phyloP scores from a whole-genome alignment of 306 rosid species.

The Alnus rubra region DNA sequence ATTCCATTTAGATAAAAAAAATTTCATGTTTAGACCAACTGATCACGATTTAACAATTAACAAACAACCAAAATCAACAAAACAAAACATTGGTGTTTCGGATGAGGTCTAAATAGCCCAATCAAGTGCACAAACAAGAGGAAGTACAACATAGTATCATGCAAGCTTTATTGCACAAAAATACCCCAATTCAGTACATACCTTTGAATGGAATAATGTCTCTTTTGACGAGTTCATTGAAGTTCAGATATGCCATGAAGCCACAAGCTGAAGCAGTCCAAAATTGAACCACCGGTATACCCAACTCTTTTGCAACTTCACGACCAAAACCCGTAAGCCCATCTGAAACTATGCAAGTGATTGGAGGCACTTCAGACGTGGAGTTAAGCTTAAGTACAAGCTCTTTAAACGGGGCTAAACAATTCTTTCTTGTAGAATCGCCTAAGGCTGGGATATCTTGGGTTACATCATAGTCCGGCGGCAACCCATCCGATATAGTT shows the following conservation, averaged over 20 bases:
- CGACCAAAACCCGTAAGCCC: conserved; percentile 33
- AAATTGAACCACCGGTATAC: conserved; percentile 35
- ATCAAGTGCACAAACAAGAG: too few species aligned
- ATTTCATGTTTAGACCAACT: too few species aligned
- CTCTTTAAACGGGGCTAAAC: conserved; percentile 29
- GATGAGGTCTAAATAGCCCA: too few species aligned
- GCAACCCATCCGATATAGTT: conserved; percentile 34
- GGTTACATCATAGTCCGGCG: conserved; percentile 7
- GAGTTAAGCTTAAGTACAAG: conserved; percentile 25
- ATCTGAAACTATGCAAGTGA: conserved; percentile 35
- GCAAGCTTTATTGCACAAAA: too few species aligned
- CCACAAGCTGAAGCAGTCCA: conserved; percentile 48
- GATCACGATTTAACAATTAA: too few species aligned
- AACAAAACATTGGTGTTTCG: too few species aligned
- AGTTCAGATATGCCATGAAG: conserved; percentile 34
- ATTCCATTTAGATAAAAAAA: too few species aligned
- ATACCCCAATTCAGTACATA: background rate
- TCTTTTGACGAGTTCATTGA: conserved; percentile 25
- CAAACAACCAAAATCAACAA: too few species aligned
- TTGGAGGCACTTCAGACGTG: conserved; percentile 17
- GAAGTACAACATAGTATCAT: too few species aligned
- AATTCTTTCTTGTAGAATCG: conserved; percentile 27
- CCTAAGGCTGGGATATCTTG: conserved; percentile 24
- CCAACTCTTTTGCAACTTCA: conserved; percentile 29
- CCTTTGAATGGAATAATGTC: conserved; percentile 41